Evolutionary conservation across 2,329 filamentous ascomycete species (phyloP).

Genomic region (Talaromyces sp.): DNA sequence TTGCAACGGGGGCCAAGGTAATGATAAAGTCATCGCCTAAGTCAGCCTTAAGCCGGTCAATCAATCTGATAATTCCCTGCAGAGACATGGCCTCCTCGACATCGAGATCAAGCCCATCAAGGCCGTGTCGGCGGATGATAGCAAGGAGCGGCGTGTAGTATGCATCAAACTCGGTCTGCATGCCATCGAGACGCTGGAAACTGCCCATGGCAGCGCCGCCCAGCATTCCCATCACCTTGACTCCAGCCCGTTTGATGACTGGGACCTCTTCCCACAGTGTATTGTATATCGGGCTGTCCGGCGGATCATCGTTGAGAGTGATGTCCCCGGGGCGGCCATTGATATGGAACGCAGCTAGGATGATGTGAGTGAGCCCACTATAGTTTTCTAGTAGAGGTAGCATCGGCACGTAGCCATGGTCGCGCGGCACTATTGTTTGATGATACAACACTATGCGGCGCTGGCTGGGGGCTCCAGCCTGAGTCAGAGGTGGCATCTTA

Average conservation of each 20-base stretch:
- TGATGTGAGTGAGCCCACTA: constrained; percentile 70
- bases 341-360: constrained; percentile 80
- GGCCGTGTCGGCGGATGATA: constrained; percentile 53
- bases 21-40: constrained; percentile 59
- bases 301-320: constrained; percentile 74
- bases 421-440: constrained; percentile 56
- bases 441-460: constrained; percentile 49
- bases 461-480: constrained; percentile 15
- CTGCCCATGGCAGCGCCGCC: constrained; percentile 77
- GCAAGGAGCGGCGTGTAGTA: constrained; percentile 66
- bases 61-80: constrained; percentile 58
- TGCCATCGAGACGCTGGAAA: constrained; percentile 57
- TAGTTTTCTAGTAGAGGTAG: constrained; percentile 55
- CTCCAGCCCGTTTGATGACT: constrained; percentile 63
- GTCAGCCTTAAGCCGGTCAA: constrained; percentile 56
- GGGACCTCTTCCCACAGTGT: constrained; percentile 74
- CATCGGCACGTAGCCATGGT: constrained; percentile 53
- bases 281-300: constrained; percentile 60
- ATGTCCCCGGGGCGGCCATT: constrained; percentile 62
- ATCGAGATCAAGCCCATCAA: constrained; percentile 71
- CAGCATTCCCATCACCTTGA: constrained; percentile 80
- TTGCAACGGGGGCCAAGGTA: constrained; percentile 75
- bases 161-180: constrained; percentile 58
- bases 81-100: constrained; percentile 73
- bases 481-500: constrained; percentile 34